Percentiles rank a stretch among this genome's conserved stretches.
Conservation (phyloP, 176 grass and related monocot genomes). For the Lolium multiflorum region DNA sequence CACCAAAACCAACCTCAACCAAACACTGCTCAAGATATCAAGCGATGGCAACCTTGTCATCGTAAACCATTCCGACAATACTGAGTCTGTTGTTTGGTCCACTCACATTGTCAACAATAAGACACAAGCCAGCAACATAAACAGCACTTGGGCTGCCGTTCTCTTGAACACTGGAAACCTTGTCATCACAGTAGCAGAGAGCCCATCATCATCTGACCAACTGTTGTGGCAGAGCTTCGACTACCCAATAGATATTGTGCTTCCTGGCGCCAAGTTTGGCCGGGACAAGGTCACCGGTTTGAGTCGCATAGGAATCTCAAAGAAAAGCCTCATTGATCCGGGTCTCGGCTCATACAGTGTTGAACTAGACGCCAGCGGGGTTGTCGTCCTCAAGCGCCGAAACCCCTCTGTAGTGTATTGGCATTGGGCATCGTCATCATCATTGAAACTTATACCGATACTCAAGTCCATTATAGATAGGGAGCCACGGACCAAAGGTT, state of each 20-base stretch:
- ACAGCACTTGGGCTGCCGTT: neutral
- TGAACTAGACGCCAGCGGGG: neutral
- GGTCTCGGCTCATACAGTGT: neutral
- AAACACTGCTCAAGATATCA: neutral
- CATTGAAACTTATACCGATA: slow-evolving; percentile 4
- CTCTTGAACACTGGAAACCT: slow-evolving; percentile 2
- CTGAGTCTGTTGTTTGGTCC: neutral
- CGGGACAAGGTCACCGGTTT: slow-evolving; percentile 6
- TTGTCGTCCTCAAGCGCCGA: neutral
- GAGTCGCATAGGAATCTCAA: neutral
- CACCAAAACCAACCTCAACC: neutral
- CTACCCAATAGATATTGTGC: neutral
- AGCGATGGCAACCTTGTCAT: neutral
- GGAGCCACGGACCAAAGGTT: slow-evolving; percentile 2
- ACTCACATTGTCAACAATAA: neutral
- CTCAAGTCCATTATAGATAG: neutral
- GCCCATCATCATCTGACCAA: neutral
- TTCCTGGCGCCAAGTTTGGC: slow-evolving; percentile 6
- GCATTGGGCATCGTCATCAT: slow-evolving; percentile 8
- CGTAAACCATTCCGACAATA: neutral
- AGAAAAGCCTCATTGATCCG: neutral
- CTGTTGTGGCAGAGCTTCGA: neutral
- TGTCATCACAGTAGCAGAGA: neutral
- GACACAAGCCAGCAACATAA: neutral
- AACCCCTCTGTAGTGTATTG: neutral